Conservation (phyloP, 192 early-diverging fungal species). For the Cetraspora pellucida region DNA sequence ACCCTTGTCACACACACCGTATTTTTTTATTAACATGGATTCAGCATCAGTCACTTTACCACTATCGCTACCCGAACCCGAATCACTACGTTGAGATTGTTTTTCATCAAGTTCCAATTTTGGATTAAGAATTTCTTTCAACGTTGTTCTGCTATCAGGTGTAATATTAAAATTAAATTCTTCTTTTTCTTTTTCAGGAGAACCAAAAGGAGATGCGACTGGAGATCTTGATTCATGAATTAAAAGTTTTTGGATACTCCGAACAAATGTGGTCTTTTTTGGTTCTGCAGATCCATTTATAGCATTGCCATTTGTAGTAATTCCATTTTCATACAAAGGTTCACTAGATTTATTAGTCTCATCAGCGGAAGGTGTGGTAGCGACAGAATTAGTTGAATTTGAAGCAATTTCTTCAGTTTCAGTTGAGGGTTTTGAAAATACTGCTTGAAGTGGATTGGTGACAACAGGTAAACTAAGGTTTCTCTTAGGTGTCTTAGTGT, state of each 20-base stretch:
- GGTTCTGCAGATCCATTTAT: background rate
- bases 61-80: conserved; percentile 30
- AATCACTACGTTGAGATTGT: conserved; percentile 37
- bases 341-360: background rate
- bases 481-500: conserved; percentile 22
- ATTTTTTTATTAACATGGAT: conserved; percentile 71
- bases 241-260: conserved; percentile 26
- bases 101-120: conserved; percentile 38
- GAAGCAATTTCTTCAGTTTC: background rate
- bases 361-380: background rate
- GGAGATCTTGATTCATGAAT: conserved; percentile 8
- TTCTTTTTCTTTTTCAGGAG: background rate
- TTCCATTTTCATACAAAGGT: background rate
- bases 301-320: background rate
- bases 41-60: conserved; percentile 9
- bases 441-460: no score
- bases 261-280: conserved; percentile 15
- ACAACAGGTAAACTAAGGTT: background rate
- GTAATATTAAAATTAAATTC: background rate
- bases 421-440: no score
- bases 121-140: conserved; percentile 29
- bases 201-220: background rate
- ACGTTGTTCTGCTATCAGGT: background rate
- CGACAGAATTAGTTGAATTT: background rate
- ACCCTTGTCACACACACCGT: conserved; percentile 75